phyloP scores from a whole-genome alignment of 2,329 filamentous ascomycete genomes.

The Allantophomopsis cytisporea region DNA sequence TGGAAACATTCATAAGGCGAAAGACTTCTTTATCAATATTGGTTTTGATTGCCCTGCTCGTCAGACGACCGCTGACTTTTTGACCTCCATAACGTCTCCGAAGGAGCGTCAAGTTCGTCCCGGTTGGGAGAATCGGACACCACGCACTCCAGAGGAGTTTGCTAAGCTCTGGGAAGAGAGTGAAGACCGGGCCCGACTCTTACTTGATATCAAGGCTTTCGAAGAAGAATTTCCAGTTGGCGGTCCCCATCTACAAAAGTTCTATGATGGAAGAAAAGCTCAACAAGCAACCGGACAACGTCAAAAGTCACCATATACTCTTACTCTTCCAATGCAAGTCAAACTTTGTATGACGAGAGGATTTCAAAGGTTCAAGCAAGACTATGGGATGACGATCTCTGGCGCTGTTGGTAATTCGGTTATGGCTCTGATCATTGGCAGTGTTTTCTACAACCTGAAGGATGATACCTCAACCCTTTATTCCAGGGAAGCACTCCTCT shows the following conservation, averaged over 20 bases:
- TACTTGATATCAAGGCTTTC: conserved; percentile 48
- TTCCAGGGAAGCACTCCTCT: conserved; percentile 44
- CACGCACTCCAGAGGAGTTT: conserved; percentile 59
- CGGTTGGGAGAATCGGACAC: conserved; percentile 39
- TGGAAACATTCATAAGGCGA: conserved; percentile 45
- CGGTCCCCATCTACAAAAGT: conserved; percentile 48
- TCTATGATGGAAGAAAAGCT: conserved; percentile 48
- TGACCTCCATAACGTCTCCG: conserved; percentile 56
- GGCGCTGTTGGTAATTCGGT: conserved; percentile 15
- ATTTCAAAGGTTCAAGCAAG: conserved; percentile 55
- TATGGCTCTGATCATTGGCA: conserved; percentile 44
- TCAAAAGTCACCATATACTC: conserved; percentile 62
- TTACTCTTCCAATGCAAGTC: conserved; percentile 65
- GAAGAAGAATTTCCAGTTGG: conserved; percentile 47
- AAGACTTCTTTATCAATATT: conserved; percentile 51
- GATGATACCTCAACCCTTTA: conserved; percentile 40
- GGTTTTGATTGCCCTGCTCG: conserved; percentile 55
- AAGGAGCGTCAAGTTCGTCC: conserved; percentile 37
- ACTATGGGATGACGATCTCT: conserved; percentile 4
- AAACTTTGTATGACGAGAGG: conserved; percentile 67
- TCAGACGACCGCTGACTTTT: conserved; percentile 56
- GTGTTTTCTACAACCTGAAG: conserved; percentile 48
- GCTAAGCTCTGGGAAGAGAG: conserved; percentile 34
- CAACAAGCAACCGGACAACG: conserved; percentile 33
- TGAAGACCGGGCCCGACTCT: conserved; percentile 32